Conservation (phyloP, 441 rosid species). For the Gossypium schwendimanii region DNA sequence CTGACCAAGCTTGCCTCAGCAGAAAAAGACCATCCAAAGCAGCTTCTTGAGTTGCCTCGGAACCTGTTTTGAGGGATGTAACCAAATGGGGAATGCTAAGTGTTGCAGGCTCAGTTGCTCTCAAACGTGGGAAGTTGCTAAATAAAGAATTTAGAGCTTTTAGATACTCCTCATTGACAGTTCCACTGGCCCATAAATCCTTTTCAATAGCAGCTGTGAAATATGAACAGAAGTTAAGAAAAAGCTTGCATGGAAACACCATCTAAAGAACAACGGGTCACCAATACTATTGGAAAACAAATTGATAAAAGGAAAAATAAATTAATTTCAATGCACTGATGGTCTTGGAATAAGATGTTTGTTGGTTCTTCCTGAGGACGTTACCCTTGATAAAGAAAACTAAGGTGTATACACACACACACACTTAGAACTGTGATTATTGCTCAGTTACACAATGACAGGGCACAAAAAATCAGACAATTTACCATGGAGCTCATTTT, state of each 20-base stretch:
- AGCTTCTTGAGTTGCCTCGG: constrained; percentile 99
- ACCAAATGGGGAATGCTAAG: constrained; percentile 97
- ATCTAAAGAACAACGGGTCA: background rate
- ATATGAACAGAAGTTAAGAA: constrained; percentile 18
- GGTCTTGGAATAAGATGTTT: background rate
- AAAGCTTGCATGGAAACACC: constrained; percentile 5
- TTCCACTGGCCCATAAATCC: constrained; percentile 96
- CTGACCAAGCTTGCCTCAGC: constrained; percentile 99
- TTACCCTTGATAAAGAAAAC: background rate
- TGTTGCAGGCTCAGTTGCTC: constrained; percentile 98
- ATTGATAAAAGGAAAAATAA: constrained; percentile 1
- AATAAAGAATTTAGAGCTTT: constrained; percentile 88
- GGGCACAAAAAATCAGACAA: background rate
- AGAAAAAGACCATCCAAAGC: constrained; percentile 92
- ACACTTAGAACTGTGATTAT: background rate
- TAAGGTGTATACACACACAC: background rate
- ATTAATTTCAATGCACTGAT: constrained; percentile 4
- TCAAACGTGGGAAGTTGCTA: constrained; percentile 94
- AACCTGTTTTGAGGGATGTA: constrained; percentile 85
- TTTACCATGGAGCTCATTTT: background rate
- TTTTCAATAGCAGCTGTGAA: constrained; percentile 97
- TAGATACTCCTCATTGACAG: constrained; percentile 92
- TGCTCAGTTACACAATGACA: background rate
- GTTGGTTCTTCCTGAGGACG: background rate
- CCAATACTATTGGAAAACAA: background rate